These are phyloP conservation scores for Mycena rosella DNA, from an alignment of 768 basidiomycete species.

Conservation along the genomic window DNA sequence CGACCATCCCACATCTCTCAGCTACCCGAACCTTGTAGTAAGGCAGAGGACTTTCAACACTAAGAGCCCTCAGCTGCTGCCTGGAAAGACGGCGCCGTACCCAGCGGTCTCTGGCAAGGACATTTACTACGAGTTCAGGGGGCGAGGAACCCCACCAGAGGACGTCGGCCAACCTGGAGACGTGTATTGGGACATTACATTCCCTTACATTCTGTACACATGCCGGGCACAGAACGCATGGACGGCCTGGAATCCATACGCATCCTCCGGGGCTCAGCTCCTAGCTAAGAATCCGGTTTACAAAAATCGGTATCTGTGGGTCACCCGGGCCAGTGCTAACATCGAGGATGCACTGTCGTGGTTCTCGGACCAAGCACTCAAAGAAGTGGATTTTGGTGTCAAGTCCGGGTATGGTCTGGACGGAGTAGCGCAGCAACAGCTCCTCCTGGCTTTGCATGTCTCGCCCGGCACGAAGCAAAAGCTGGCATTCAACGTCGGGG, in stretches of 20 bases:
- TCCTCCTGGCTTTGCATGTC: not conserved
- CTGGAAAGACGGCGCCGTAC: not conserved
- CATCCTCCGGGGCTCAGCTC: not conserved
- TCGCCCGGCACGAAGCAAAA: not conserved
- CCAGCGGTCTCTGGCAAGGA: not conserved
- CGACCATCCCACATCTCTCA: not conserved
- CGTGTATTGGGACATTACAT: constrained; percentile 27
- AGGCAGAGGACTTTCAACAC: not conserved
- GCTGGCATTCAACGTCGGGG: not conserved
- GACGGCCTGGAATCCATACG: not conserved
- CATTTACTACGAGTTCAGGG: constrained; percentile 25
- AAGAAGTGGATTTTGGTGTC: not conserved
- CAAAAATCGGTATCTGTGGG: not conserved
- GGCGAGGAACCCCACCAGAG: constrained; percentile 12
- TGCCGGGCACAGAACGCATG: not conserved
- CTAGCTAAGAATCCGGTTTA: not conserved
- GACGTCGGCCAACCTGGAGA: constrained; percentile 28
- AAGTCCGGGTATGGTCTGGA: not conserved
- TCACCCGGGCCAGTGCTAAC: not conserved
- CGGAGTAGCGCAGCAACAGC: not conserved
- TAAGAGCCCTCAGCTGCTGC: not conserved
- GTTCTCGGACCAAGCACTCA: not conserved
- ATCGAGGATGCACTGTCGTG: not conserved
- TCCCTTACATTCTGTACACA: constrained; percentile 1
- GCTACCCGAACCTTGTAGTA: not conserved